phyloP scores from a whole-genome alignment of 1,284 basidiomycete species.

The Rhodotorula glutinis region DNA sequence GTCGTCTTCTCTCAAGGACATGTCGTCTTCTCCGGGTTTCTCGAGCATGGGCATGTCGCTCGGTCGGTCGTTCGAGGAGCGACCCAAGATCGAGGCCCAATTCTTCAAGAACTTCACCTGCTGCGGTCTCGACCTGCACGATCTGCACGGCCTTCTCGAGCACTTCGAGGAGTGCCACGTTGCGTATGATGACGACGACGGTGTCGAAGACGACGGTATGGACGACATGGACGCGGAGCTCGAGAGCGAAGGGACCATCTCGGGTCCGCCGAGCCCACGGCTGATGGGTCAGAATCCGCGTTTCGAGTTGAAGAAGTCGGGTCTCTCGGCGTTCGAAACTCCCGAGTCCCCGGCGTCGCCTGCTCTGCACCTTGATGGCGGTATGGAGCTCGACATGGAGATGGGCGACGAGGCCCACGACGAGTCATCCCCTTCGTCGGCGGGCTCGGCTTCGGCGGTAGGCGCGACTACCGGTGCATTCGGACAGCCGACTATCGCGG shows the following conservation, averaged over 20 bases:
- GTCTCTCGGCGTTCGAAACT: slow-evolving; percentile 25
- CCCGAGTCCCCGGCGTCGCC: slow-evolving; percentile 33
- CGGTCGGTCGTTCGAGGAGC: slow-evolving; percentile 41
- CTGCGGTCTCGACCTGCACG: slow-evolving; percentile 71
- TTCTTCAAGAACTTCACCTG: slow-evolving; percentile 75
- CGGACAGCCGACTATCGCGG: slow-evolving; percentile 7
- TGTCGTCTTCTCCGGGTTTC: slow-evolving; percentile 40
- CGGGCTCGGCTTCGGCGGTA: background rate
- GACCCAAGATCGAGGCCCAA: slow-evolving; percentile 44
- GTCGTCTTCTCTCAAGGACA: slow-evolving; percentile 35
- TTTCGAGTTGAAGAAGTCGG: slow-evolving; percentile 36
- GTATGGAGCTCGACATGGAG: slow-evolving; percentile 43
- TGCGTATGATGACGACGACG: slow-evolving; percentile 35
- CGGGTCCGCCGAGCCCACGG: slow-evolving; percentile 36
- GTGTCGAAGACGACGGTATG: slow-evolving; percentile 27
- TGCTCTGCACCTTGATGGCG: slow-evolving; percentile 25
- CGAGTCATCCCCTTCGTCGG: slow-evolving; percentile 13
- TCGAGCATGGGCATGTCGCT: slow-evolving; percentile 41
- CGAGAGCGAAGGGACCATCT: slow-evolving; percentile 37
- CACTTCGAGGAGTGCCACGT: slow-evolving; percentile 83
- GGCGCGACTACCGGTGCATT: slow-evolving; percentile 9
- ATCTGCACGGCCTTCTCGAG: slow-evolving; percentile 78
- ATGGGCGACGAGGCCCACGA: slow-evolving; percentile 35
- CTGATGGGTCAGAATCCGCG: slow-evolving; percentile 8
- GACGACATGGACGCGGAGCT: slow-evolving; percentile 4